Percentiles rank a stretch among this genome's conserved stretches.
Conservation (phyloP, 108 stramenopile species). For the Cyclotella choctawhatcheeana region DNA sequence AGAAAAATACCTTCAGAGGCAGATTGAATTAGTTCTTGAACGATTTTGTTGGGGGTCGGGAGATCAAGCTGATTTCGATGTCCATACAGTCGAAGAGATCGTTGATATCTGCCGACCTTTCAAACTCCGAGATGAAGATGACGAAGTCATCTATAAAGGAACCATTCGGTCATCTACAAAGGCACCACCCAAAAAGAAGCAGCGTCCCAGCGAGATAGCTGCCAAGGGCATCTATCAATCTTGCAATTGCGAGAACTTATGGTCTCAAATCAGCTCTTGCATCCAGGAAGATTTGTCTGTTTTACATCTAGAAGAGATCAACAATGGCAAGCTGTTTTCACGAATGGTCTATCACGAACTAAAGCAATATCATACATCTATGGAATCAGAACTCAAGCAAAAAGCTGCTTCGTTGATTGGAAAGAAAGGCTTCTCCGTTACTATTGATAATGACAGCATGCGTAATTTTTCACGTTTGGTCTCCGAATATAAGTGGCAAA, state of each 20-base stretch:
- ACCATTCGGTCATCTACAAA: too few relatives aligned
- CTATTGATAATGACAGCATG: not conserved
- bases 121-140: not conserved
- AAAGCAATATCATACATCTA: not conserved
- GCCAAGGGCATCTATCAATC: not conserved
- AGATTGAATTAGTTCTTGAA: not conserved
- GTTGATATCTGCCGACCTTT: conserved; percentile 1
- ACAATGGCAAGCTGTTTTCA: not conserved
- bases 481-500: not conserved
- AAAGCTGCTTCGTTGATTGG: not conserved
- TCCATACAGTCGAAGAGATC: not conserved
- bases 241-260: not conserved
- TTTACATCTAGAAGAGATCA: not conserved
- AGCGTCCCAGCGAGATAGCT: not conserved
- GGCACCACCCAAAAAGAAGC: not conserved
- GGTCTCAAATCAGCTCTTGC: not conserved
- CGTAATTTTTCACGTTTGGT: not conserved
- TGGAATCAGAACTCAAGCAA: not conserved
- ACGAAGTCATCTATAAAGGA: too few relatives aligned
- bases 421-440: too few relatives aligned
- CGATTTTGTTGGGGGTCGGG: not conserved
- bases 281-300: conserved; percentile 1
- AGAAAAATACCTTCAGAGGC: not conserved
- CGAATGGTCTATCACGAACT: not conserved
- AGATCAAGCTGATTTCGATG: not conserved